phyloP scores from a whole-genome alignment of 805 yeast species.

The Debaryomyces maramus region DNA sequence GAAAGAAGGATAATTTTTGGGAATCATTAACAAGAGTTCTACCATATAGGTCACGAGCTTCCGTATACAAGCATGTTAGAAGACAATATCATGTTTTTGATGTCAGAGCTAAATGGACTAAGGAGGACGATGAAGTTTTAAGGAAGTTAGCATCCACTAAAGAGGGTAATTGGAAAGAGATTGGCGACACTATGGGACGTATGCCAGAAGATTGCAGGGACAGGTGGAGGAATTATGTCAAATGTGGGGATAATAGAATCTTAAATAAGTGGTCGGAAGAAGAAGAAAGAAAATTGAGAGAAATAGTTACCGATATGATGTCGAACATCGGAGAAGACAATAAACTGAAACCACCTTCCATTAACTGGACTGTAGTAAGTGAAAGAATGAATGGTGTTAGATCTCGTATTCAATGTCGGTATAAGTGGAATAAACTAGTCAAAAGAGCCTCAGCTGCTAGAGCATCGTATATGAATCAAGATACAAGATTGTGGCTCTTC shows the following conservation, averaged over 20 bases:
- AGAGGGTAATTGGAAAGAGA: conserved; percentile 85
- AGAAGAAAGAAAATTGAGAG: conserved; percentile 64
- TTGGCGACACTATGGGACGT: conserved; percentile 77
- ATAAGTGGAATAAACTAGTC: conserved; percentile 86
- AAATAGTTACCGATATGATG: conserved; percentile 23
- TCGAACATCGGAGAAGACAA: conserved; percentile 4
- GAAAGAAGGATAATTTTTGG: conserved; percentile 90
- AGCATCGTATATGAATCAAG: conserved; percentile 30
- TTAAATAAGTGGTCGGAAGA: conserved; percentile 76
- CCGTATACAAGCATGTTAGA: conserved; percentile 89
- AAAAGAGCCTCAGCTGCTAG: conserved; percentile 51
- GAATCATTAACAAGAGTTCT: conserved; percentile 73
- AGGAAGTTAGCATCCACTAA: conserved; percentile 61
- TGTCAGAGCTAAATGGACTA: conserved; percentile 88
- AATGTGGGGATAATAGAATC: conserved; percentile 79
- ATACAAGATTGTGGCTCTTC: conserved; percentile 40
- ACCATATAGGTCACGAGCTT: conserved; percentile 84
- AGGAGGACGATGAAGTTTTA: conserved; percentile 72
- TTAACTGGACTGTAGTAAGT: conserved; percentile 91
- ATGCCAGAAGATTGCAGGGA: conserved; percentile 99
- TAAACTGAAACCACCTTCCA: conserved; percentile 34
- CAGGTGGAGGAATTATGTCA: conserved; percentile 92
- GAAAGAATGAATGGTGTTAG: conserved; percentile 88
- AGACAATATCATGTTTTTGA: conserved; percentile 85
- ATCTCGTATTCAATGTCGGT: conserved; percentile 91